Base-by-base conservation (phyloP, 352 stramenopile genomes). In the Phytophthora sojae region DNA sequence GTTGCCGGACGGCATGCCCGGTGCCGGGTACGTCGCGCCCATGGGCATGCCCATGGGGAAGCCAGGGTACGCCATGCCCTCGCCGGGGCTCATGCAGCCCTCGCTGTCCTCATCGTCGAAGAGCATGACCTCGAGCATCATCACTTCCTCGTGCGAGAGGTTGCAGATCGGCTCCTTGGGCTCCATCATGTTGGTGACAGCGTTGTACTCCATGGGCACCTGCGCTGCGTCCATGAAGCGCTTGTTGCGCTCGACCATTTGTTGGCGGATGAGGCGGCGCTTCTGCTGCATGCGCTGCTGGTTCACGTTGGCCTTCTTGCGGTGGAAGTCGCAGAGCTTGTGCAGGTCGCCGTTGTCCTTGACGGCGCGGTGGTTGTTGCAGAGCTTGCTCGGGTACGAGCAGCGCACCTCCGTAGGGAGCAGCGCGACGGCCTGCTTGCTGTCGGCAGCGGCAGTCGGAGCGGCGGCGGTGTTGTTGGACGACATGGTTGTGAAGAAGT, bases 271-370 rank as follows among this genome's bases (percentile, higher is more conserved):
- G 57, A 82, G 73, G 0, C 81, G 79, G 19, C 75, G 79, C 63
- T 85, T 82, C 54, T 83, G 71, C 45, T 94, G 83, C 60, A 91
- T 81, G 6, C 86, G 86, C n/a, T 88, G 81, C 71, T 94, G 86
- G 61, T 89, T 88, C 59, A 88, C 77, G 64, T 94, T 94, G 67
- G 86, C 86, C 25, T 84, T 85, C 55, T 79, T 78, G 29, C 86
- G 85, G 61, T 94, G 86, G 37, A 82, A 83, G 39, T 92, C 83
- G 68, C 87, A 95, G 51, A 95, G 82, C 50, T 86, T 90, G 70
- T 95, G 87, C 26, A 92, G 60, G 25, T 89, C 80, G 0, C 87
- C 87, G 61, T 92, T 88, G 61, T 89, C 79, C 63, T 95, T 95
- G 21, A 92, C 69, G 9, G 77, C 86, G 3, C 87, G 87, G 42